Conservation (phyloP, 495 filamentous ascomycete genomes). For the Penicillium waksmanii region DNA sequence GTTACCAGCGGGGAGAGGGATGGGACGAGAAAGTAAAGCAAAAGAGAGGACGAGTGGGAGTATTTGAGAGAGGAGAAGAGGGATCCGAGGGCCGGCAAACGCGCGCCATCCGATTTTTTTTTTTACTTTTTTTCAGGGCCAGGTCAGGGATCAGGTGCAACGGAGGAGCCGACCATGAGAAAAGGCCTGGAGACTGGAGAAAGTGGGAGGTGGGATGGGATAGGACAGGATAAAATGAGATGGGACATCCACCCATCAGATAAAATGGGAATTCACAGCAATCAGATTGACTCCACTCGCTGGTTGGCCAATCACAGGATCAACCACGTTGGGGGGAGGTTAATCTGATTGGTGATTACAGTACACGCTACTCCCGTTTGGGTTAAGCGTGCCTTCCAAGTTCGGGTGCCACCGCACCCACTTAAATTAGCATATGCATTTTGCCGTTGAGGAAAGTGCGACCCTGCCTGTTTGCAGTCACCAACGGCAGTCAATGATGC, state of each 20-base stretch:
- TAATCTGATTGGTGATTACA: too few relatives aligned
- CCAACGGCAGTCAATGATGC: not conserved
- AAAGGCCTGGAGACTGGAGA: not conserved
- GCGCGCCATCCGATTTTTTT: not conserved
- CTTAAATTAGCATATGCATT: too few relatives aligned
- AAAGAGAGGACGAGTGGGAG: not conserved
- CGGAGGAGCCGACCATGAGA: slow-evolving; percentile 5
- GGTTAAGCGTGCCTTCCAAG: not conserved
- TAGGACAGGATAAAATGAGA: too few relatives aligned
- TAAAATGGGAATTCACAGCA: not conserved
- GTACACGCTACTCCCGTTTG: not conserved
- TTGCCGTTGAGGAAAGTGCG: not conserved
- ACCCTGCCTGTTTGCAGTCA: slow-evolving; percentile 1
- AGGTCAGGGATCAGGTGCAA: not conserved
- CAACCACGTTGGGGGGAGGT: too few relatives aligned
- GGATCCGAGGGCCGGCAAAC: slow-evolving; percentile 1
- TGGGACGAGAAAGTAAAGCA: not conserved
- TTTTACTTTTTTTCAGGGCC: not conserved
- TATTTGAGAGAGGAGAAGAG: not conserved
- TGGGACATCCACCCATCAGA: not conserved
- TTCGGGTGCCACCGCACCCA: not conserved
- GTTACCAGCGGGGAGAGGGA: not conserved
- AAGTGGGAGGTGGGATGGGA: too few relatives aligned
- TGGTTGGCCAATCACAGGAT: too few relatives aligned
- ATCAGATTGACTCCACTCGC: too few relatives aligned